Base-by-base conservation (phyloP, 1,139 yeast species). In the Sugiyamaella sp. region DNA sequence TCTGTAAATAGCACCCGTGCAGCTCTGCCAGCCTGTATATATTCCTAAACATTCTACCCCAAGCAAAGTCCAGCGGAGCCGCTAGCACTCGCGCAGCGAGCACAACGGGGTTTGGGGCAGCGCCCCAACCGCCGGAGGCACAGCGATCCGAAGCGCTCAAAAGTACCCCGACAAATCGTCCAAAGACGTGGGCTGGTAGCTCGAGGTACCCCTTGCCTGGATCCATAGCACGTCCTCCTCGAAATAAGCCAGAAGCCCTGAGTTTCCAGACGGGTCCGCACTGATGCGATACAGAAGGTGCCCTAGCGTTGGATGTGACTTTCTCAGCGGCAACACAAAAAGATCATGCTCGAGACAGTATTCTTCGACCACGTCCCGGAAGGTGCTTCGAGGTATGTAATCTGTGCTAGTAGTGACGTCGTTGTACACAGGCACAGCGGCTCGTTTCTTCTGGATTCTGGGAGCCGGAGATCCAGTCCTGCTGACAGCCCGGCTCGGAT, bases 361-460 rank as follows among this genome's bases (percentile, higher is more conserved):
- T 9, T 72, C 80, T 52, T 79, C 81, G 8, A 82, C 74, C 25
- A 81, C 77, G 25, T 80, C 82, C 55, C 73, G 77, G 62, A 79
- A 78, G 0, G 81, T 51, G 41, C 44, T 44, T n/a, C 46, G 33
- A 2, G 38, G 48, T 21, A 33, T 44, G 29, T 44, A 29, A n/a
- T 29, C 12, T 19, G 41, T 21, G 21, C 3, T 33, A n/a, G 20
- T 20, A 5, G 20, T 19, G 14, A 27, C 35, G 12, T 12, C 21
- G 10, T 20, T 9, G 25, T 16, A 25, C 12, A 45, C 24, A n/a
- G 49, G 49, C 32, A 29, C 14, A 8, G 14, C n/a, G 9, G 6
- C 27, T 27, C 29, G 22, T 2, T 16, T 5, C 4, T 2, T 1
- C 20, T 16, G 10, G 12, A 8, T 14, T 9, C 19, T 41, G 9